Evolutionary conservation across 371 early-diverging fungal species (phyloP), one percentile per base, ranked within the genome.

Genomic region (Rhizomucor miehei): DNA sequence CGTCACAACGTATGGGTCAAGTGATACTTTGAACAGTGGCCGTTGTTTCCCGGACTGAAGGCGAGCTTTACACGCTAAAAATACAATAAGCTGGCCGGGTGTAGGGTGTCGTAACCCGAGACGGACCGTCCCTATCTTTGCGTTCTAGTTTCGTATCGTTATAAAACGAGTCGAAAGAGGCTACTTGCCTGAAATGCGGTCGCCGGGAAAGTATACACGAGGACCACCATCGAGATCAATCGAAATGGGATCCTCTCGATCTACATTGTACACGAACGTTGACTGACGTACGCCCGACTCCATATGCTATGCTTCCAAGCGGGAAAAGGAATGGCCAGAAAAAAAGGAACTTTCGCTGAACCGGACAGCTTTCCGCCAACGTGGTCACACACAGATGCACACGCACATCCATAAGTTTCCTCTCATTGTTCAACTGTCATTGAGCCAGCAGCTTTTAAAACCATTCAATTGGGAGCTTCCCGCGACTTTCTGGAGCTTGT

Each of bases 21-120:
- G 25, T 41, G 48, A 35, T 38, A 57, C 34, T 39, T 62, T 62
- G 39, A 65, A 65, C 17, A 65, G 36, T 11, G 62, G 58, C 35
- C 47, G 38, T 25, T 63, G 52, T 12, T 54, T 35, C 20, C 35
- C 36, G 24, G 29, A 16, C 34, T 49, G 44, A 14, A 52, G 48
- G 23, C 39, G 47, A 25, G 56, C 58, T 14, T 56, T 57, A 21
- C 66, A 65, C 12, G 61, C 44, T 23, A 65, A 40, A 43, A 57
- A 58, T 8, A 65, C 50, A 10, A 54, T 59, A 16, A 66, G 37
- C 24, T 54, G 44, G 3, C 39, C 44, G 4, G 23, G 25, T 20
- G 40, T 41, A 2, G 35, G 20, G 46, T 29, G 17, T 23, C 47
- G 35, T 21, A 53, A 35, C 3, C 53, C 53, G 9, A 59, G 21